Base-by-base conservation (phyloP, 2,329 filamentous ascomycete genomes). In the Fonsecaea multimorphosa region DNA sequence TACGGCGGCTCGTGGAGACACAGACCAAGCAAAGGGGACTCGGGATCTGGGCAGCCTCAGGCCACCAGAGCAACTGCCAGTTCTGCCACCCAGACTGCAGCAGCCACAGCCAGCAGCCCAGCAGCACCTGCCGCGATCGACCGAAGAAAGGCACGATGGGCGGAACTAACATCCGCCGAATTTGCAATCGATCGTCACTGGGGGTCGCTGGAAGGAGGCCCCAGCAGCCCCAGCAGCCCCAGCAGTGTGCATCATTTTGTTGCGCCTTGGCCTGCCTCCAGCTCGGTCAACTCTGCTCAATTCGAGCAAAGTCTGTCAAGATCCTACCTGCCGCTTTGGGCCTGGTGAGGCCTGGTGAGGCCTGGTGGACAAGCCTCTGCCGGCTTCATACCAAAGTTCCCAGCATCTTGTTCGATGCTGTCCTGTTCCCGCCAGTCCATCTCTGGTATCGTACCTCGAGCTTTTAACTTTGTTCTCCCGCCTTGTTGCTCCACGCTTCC, bases 291-390 rank as follows among this genome's bases (percentile, higher is more conserved):
- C 63, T 31, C 29, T 31, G 8, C n/a, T 31, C 29, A 31, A 31
- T 8, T 61, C 53, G 34, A 58, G n/a, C n/a, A n/a, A n/a, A n/a
- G n/a, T n/a, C n/a, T n/a, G n/a, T 55, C 54, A n/a, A 27, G 19
- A 19, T 27, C 59, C 16, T 52, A 64, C 59, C 64, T 62, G 40
- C 59, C 64, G 22, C 32, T 49, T 63, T 31, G 46, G 52, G 53
- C 5, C 40, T 66, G n/a, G n/a, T n/a, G n/a, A n/a, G n/a, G n/a
- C n/a, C n/a, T n/a, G n/a, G n/a, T n/a, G n/a, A n/a, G 52, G 53
- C 5, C 40, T 66, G 53, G 64, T 62, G 14, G n/a, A 40, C 38
- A n/a, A 19, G 38, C 38, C 5, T n/a, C n/a, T 24, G 44, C 19
- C 24, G 19, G 19, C 22, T 24, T 49, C 44, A 49, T 49, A 8